Conservation (phyloP, 192 early-diverging fungal species). For the Backusella psychrophila region DNA sequence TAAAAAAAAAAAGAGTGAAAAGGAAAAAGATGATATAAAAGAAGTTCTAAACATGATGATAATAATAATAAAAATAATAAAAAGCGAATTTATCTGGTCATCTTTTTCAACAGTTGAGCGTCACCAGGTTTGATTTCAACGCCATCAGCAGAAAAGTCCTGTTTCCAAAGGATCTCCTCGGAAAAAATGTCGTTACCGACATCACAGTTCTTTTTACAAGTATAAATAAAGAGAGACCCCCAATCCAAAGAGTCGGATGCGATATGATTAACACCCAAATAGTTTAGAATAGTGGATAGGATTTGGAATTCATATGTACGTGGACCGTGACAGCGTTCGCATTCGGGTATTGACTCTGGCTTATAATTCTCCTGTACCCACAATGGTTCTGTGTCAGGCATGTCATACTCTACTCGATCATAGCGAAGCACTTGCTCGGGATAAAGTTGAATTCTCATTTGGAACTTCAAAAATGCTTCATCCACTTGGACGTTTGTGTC, state of each 20-base stretch:
- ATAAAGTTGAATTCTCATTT: slow-evolving; percentile 70
- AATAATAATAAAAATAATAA: no score
- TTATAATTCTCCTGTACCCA: slow-evolving; percentile 74
- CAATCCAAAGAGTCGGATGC: slow-evolving; percentile 80
- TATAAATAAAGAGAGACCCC: slow-evolving; percentile 85
- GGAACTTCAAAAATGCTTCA: slow-evolving; percentile 86
- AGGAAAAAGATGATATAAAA: not conserved
- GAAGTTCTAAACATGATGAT: not conserved
- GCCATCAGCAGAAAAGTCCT: slow-evolving; percentile 85
- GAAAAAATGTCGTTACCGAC: slow-evolving; percentile 51
- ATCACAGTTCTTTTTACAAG: slow-evolving; percentile 82
- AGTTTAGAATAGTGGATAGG: slow-evolving; percentile 85
- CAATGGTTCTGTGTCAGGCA: slow-evolving; percentile 61
- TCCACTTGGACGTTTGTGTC: slow-evolving; percentile 81
- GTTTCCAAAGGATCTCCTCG: slow-evolving; percentile 67
- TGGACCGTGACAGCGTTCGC: slow-evolving; percentile 66
- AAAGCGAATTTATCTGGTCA: not conserved
- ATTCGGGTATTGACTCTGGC: slow-evolving; percentile 65
- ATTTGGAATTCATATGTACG: slow-evolving; percentile 95
- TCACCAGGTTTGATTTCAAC: slow-evolving; percentile 40
- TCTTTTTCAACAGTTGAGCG: not conserved
- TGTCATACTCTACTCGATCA: slow-evolving; percentile 58
- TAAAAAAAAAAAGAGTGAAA: not conserved
- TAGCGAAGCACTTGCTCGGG: slow-evolving; percentile 89
- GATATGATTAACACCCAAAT: slow-evolving; percentile 62